Percentiles rank a stretch among this genome's conserved stretches.
Evolutionary conservation across 1,139 yeast genomes (phyloP).

Genomic region (Scheffersomyces segobiensis): DNA sequence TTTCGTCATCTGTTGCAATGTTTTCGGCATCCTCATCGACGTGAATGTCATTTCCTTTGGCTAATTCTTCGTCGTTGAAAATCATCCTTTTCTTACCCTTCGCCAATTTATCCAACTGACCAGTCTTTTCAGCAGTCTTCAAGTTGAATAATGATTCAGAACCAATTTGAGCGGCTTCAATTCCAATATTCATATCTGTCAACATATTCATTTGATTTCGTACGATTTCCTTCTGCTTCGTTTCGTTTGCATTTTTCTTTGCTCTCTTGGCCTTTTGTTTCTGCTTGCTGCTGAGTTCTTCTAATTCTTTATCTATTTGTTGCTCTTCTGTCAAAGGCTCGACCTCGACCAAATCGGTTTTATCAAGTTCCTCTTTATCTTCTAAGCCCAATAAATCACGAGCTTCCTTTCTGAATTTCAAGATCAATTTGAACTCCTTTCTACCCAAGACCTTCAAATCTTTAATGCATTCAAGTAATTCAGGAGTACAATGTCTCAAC

Average conservation of each 20-base stretch:
- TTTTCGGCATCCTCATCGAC: slow-evolving; percentile 42
- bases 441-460: slow-evolving; percentile 93
- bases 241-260: slow-evolving; percentile 78
- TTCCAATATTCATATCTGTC: slow-evolving; percentile 89
- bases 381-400: slow-evolving; percentile 77
- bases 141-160: slow-evolving; percentile 81
- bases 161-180: slow-evolving; percentile 86
- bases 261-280: slow-evolving; percentile 71
- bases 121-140: slow-evolving; percentile 82
- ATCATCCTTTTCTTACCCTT: slow-evolving; percentile 84
- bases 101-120: slow-evolving; percentile 69
- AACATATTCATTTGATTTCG: slow-evolving; percentile 97
- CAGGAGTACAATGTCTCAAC: slow-evolving; percentile 74
- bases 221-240: slow-evolving; percentile 81
- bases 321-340: slow-evolving; percentile 85
- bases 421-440: slow-evolving; percentile 81
- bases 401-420: slow-evolving; percentile 88
- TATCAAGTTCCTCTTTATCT: slow-evolving; percentile 43
- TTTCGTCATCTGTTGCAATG: slow-evolving; percentile 55
- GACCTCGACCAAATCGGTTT: slow-evolving; percentile 53
- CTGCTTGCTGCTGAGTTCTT: slow-evolving; percentile 70
- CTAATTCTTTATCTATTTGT: slow-evolving; percentile 81
- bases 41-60: slow-evolving; percentile 56
- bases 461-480: slow-evolving; percentile 77
- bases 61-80: slow-evolving; percentile 55